Percentiles rank a stretch among this genome's conserved stretches.
These are phyloP conservation scores for Agapanthus africanus DNA, from an alignment of 106 monocot species.

Conservation along the genomic window DNA sequence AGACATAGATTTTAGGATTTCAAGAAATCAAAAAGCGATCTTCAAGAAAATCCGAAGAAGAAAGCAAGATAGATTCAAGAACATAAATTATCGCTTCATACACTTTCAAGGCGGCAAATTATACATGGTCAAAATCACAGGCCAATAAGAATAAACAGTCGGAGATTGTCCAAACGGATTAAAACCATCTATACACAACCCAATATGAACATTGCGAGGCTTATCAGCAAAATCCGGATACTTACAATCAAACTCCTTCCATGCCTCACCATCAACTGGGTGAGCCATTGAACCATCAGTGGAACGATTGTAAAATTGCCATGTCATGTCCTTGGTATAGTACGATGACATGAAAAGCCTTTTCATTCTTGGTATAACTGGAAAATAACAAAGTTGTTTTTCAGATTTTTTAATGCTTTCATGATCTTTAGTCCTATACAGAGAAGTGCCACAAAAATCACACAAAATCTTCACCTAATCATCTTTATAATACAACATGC, in stretches of 20 bases:
- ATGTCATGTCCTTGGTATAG: slow-evolving; percentile 1
- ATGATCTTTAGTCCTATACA: neutral
- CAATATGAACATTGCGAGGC: slow-evolving; percentile 6
- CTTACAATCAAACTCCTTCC: slow-evolving; percentile 10
- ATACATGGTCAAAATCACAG: neutral
- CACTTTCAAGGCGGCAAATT: neutral
- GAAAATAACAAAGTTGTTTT: slow-evolving; percentile 15
- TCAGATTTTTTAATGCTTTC: neutral
- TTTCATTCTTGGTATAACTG: slow-evolving; percentile 11
- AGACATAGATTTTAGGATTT: too few species aligned
- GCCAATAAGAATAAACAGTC: slow-evolving; percentile 1
- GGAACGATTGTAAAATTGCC: neutral
- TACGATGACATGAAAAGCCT: slow-evolving; percentile 6
- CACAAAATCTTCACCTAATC: neutral
- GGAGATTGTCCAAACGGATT: neutral
- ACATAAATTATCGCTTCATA: neutral
- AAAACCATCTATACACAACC: slow-evolving; percentile 14
- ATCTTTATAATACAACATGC: slow-evolving; percentile 20
- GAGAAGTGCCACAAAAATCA: slow-evolving; percentile 8
- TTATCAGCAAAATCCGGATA: slow-evolving; percentile 2
- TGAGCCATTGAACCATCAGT: slow-evolving; percentile 3
- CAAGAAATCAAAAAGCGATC: neutral
- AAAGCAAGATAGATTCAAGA: neutral
- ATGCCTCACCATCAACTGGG: slow-evolving; percentile 12
- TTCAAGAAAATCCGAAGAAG: neutral